Conservation (phyloP, 2,329 filamentous ascomycete species). For the Penicillium sp. region DNA sequence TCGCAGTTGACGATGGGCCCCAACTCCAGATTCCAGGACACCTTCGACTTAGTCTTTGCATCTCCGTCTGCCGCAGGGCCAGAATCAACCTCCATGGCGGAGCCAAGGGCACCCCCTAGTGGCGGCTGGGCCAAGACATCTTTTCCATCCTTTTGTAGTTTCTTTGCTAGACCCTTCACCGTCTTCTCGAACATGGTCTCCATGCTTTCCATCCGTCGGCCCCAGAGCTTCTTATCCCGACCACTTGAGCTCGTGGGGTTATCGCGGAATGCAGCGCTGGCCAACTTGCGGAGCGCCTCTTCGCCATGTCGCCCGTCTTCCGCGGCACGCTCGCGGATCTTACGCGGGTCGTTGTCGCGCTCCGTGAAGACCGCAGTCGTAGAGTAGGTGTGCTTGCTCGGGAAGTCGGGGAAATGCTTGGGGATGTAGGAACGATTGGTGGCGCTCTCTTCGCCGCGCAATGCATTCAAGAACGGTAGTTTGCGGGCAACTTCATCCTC, state of each 20-base stretch:
- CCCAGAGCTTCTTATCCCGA: slow-evolving; percentile 42
- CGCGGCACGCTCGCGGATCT: slow-evolving; percentile 61
- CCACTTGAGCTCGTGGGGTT: slow-evolving; percentile 42
- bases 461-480: slow-evolving; percentile 50
- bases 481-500: slow-evolving; percentile 38
- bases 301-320: slow-evolving; percentile 65
- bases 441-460: slow-evolving; percentile 49
- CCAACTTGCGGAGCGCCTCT: slow-evolving; percentile 61
- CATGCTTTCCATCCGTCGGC: slow-evolving; percentile 41
- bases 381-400: slow-evolving; percentile 63
- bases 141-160: slow-evolving; percentile 36
- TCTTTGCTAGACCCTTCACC: slow-evolving; percentile 50
- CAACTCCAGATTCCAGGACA: slow-evolving; percentile 40
- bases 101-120: slow-evolving; percentile 10
- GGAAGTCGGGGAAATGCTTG: slow-evolving; percentile 59
- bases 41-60: slow-evolving; percentile 25
- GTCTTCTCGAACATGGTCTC: slow-evolving; percentile 57
- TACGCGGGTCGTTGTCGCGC: slow-evolving; percentile 58
- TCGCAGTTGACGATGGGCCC: slow-evolving; percentile 60
- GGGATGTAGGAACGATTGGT: slow-evolving; percentile 55
- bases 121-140: too few relatives aligned
- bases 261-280: slow-evolving; percentile 48
- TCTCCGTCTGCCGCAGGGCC: slow-evolving; percentile 26
- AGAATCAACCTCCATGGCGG: slow-evolving; percentile 33
- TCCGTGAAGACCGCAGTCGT: slow-evolving; percentile 58